Evolutionary conservation across 1,139 yeast genomes (phyloP), one percentile per base, ranked within the genome.

Genomic region (Debaryomyces subglobosus): DNA sequence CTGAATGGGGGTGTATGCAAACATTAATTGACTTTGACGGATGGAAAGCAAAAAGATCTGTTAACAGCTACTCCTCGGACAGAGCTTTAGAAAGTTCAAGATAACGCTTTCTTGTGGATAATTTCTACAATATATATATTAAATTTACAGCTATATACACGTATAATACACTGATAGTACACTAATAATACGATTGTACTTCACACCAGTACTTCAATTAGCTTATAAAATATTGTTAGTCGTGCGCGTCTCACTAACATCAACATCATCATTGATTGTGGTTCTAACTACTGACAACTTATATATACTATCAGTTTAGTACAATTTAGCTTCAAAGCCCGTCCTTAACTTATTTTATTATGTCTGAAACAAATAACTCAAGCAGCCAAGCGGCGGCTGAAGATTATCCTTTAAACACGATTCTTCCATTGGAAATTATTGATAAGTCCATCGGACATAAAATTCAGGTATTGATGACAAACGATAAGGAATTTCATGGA

Each of bases 1-100:
- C 94, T 3, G 99, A 94, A 68, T 92, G 98, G 98, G 95, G 95
- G 1, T 84, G 89, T 62, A 94, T 94, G 99, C 99, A 94, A 71
- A 98, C 98, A 0, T 73, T 94, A 51, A 92, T 94, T 65, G 96
- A 94, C 68, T 94, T 89, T 66, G 97, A 94, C 66, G 96, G 96
- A 32, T 94, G 97, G 97, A 85, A 85, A 53, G 62, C 62, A 13
- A 72, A 71, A 49, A 51, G 64, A 27, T 44, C 46, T 10, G 30
- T 38, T 12, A 23, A 23, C 30, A 23, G 27, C 13, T 35, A 35
- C 2, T n/a, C 16, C 15, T 15, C 15, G 10, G 15, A 35, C 20
- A 12, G 12, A 12, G 25, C 38, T 21, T 12, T 18, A 20, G 25
- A 4, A 21, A 21, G 21, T 12, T n/a, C 21, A 12, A 35, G n/a